A percentile compares a stretch with the other conserved stretches of the same genome.
phyloP scores from a whole-genome alignment of 2,329 filamentous ascomycete species.

The Ceratocystis alfenasii region DNA sequence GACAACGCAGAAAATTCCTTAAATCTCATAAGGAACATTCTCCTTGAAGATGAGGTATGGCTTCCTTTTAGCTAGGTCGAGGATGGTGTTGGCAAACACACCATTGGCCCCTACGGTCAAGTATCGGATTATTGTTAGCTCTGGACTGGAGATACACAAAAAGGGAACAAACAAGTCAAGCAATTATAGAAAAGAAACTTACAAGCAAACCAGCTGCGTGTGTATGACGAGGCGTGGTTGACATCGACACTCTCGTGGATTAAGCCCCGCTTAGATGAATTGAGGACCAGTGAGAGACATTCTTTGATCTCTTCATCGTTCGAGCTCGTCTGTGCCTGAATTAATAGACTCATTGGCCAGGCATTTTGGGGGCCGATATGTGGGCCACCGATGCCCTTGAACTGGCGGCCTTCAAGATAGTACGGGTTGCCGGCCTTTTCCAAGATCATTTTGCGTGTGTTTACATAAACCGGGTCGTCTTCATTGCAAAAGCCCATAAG shows the following conservation, averaged over 20 bases:
- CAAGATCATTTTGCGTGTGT: slow-evolving; percentile 70
- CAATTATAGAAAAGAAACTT: slow-evolving; percentile 25
- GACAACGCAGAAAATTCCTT: neutral
- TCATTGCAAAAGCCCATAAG: slow-evolving; percentile 60
- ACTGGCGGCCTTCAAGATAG: slow-evolving; percentile 62
- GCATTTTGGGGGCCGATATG: slow-evolving; percentile 77
- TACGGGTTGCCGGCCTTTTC: slow-evolving; percentile 73
- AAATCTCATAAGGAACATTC: slow-evolving; percentile 45
- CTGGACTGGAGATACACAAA: neutral
- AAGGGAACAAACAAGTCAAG: neutral
- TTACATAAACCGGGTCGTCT: slow-evolving; percentile 63
- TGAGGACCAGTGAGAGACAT: slow-evolving; percentile 62
- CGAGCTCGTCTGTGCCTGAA: slow-evolving; percentile 81
- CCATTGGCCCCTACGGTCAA: slow-evolving; percentile 63
- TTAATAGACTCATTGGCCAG: slow-evolving; percentile 91
- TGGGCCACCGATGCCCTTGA: slow-evolving; percentile 74
- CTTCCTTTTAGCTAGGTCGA: slow-evolving; percentile 80
- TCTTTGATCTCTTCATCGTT: slow-evolving; percentile 69
- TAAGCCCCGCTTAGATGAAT: slow-evolving; percentile 63
- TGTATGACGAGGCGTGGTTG: slow-evolving; percentile 53
- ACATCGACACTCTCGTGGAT: slow-evolving; percentile 91
- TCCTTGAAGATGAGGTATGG: slow-evolving; percentile 71
- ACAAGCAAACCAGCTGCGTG: slow-evolving; percentile 88
- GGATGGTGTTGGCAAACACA: slow-evolving; percentile 82
- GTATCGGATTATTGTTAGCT: neutral